Conservation (phyloP, 2,329 filamentous ascomycete species). For the Sporothrix pseudoabietina region DNA sequence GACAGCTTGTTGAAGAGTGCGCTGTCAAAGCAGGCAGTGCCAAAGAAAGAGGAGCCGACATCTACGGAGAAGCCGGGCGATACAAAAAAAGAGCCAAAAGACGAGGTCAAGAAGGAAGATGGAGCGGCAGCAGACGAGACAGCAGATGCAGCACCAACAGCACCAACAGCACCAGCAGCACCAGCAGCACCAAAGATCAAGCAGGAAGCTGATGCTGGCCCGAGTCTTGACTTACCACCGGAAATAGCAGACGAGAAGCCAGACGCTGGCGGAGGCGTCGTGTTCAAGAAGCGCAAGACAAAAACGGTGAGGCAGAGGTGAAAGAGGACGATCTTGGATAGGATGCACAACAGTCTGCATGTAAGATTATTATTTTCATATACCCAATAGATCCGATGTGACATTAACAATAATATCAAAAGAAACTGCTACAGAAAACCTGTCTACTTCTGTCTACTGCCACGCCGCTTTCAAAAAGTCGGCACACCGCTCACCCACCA, state of each 20-base stretch:
- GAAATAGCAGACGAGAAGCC: background rate
- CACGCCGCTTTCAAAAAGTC: slow-evolving; percentile 38
- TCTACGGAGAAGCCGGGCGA: slow-evolving; percentile 28
- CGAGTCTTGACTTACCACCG: background rate
- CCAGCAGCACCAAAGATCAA: slow-evolving; percentile 15
- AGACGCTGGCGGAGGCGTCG: slow-evolving; percentile 4
- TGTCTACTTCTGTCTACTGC: background rate
- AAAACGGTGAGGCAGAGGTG: slow-evolving; percentile 65
- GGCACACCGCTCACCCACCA: slow-evolving; percentile 42
- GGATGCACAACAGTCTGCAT: background rate
- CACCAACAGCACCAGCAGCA: background rate
- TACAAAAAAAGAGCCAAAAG: background rate
- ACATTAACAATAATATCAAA: background rate
- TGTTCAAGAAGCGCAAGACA: slow-evolving; percentile 80
- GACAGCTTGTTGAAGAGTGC: slow-evolving; percentile 59
- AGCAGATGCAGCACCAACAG: background rate
- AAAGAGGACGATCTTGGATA: too few relatives aligned
- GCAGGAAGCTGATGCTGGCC: background rate
- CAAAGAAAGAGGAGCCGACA: slow-evolving; percentile 38
- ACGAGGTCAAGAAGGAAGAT: background rate
- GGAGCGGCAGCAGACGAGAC: background rate
- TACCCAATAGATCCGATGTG: background rate
- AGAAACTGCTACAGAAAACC: background rate
- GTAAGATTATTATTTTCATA: background rate
- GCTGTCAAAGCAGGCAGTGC: slow-evolving; percentile 37